Percentiles rank a stretch among this genome's conserved stretches.
phyloP scores from a whole-genome alignment of 2,329 filamentous ascomycete genomes.

The Aspergillus oerlinghausenensis region DNA sequence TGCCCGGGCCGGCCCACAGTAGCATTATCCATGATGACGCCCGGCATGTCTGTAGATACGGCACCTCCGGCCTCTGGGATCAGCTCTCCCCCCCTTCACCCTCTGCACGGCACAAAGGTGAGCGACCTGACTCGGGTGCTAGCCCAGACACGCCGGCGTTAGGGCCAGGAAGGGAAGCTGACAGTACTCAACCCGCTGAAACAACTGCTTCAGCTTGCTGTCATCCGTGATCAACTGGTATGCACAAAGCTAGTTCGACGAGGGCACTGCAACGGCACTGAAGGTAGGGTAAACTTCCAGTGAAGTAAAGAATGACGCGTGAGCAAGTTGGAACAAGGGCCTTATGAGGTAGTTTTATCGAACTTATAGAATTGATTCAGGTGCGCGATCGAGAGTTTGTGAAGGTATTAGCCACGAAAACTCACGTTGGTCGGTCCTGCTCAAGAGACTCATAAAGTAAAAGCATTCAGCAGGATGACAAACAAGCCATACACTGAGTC shows the following conservation, averaged over 20 bases:
- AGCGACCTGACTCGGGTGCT: constrained; percentile 16
- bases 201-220: constrained; percentile 18
- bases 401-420: neutral
- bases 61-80: constrained; percentile 10
- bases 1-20: constrained; percentile 24
- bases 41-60: constrained; percentile 34
- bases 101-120: constrained; percentile 24
- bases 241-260: neutral
- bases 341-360: neutral
- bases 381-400: neutral
- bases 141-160: constrained; percentile 14
- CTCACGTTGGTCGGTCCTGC: neutral
- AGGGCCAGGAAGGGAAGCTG: constrained; percentile 24
- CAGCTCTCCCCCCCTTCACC: constrained; percentile 27
- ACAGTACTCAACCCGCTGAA: constrained; percentile 12
- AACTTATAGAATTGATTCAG: neutral
- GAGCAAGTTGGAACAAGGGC: neutral
- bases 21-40: constrained; percentile 39
- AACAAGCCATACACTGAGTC: neutral
- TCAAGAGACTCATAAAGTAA: neutral
- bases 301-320: neutral
- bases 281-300: neutral
- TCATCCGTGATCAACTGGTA: constrained; percentile 22
- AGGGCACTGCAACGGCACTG: neutral
- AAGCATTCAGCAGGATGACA: neutral